Conservation (phyloP, 176 grass and related monocot genomes). For the Rhynchospora breviuscula region DNA sequence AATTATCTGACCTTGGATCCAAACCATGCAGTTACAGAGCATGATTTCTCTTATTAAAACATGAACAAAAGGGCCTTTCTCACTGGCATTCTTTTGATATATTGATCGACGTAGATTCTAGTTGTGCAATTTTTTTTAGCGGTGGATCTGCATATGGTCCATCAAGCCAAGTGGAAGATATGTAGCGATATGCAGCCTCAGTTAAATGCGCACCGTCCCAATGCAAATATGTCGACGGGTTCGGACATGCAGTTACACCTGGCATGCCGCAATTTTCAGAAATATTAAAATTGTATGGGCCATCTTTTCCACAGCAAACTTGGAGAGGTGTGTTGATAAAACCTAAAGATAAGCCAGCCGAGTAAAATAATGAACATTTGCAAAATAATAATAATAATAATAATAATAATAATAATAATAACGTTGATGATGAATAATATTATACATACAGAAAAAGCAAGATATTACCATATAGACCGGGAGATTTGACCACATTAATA, state of each 20-base stretch:
- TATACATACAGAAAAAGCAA: neutral
- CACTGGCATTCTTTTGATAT: too few species aligned
- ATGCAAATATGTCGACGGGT: slow-evolving; percentile 41
- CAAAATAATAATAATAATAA: neutral
- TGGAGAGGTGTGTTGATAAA: neutral
- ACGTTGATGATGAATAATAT: too few species aligned
- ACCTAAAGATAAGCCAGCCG: neutral
- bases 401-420: too few species aligned
- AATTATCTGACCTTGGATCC: neutral
- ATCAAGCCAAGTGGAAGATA: slow-evolving; percentile 57
- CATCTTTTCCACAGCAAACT: neutral
- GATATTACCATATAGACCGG: slow-evolving; percentile 12
- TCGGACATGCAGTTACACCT: slow-evolving; percentile 34
- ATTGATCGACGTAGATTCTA: neutral
- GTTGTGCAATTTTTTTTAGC: neutral
- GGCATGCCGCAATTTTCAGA: slow-evolving; percentile 39
- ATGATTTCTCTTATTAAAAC: neutral
- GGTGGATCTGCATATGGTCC: slow-evolving; percentile 51
- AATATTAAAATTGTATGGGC: slow-evolving; percentile 56
- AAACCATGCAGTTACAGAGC: neutral
- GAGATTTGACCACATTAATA: slow-evolving; percentile 9
- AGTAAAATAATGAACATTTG: neutral
- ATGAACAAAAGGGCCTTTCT: neutral
- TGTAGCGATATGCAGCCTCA: slow-evolving; percentile 54
- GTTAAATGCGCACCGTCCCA: slow-evolving; percentile 86